Evolutionary conservation across 345 rosid species (phyloP).

Genomic region (Rhodamnia rubescens): DNA sequence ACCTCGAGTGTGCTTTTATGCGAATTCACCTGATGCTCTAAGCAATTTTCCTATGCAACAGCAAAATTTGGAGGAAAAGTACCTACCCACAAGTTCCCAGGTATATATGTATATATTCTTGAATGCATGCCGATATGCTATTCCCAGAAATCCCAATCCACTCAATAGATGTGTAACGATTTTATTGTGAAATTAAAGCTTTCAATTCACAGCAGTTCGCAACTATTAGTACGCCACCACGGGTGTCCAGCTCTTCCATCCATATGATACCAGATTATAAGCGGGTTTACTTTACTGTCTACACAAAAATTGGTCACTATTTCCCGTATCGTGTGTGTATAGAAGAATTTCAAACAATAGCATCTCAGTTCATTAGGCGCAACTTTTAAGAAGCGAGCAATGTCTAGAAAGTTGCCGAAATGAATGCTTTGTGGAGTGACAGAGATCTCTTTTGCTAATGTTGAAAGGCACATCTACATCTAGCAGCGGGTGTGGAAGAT

Average conservation of each 20-base stretch:
- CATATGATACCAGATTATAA: background rate
- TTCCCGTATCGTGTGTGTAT: background rate
- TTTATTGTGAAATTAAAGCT: background rate
- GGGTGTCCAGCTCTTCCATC: background rate
- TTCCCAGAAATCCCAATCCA: background rate
- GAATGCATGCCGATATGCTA: background rate
- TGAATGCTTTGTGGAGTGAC: background rate
- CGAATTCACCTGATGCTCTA: background rate
- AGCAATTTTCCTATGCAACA: background rate
- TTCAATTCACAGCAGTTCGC: background rate
- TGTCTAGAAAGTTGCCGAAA: background rate
- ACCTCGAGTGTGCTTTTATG: background rate
- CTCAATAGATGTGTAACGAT: background rate
- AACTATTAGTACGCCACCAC: background rate
- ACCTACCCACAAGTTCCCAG: slow-evolving; percentile 8
- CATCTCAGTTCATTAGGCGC: background rate
- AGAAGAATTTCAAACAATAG: background rate
- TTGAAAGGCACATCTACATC: slow-evolving; percentile 7
- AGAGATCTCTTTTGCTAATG: background rate
- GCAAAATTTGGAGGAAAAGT: slow-evolving; percentile 14
- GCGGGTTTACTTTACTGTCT: background rate
- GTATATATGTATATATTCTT: background rate
- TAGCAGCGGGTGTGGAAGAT: slow-evolving; percentile 1
- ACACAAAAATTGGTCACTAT: background rate
- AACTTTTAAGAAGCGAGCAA: background rate